Base-by-base conservation (phyloP, 306 rosid genomes). In the Canavalia gladiata region DNA sequence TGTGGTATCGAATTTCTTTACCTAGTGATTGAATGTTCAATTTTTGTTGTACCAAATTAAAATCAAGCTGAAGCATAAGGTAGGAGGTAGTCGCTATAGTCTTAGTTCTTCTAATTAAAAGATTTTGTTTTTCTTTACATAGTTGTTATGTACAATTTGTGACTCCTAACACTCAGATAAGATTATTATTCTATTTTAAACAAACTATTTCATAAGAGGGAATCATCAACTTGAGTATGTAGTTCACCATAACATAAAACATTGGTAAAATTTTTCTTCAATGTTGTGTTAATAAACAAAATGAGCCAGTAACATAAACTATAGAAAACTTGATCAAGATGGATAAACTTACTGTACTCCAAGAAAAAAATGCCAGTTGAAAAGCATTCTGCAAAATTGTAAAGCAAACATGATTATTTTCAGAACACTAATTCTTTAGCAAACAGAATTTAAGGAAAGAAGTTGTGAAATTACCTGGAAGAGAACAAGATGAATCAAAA, bases 281-380 rank as follows among this genome's bases (percentile, higher is more conserved):
- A 33, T 63, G 43, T 7, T 11, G 8, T 41, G 25, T 7, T 42
- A 30, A 45, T 68, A 29, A 68, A 35, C 31, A 67, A 46, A 45
- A 57, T 4, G 37, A 62, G 43, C 11, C 10, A 80, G 39, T 6
- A 8, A 41, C 52, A 67, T 13, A 82, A 57, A 49, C 13, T 33
- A 2, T 31, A 55, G 64, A 34, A 66, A 18, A 34, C 2, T 64
- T 66, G 6, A 54, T 58, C 58, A 45, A 78, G 52, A 50, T 49
- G 63, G 77, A 80, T 30, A 41, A n/a, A 64, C 98, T 89, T 82
- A 94, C 98, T 4, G 87, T 70, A 56, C 90, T 90, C 94, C 94
- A 94, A 29, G 86, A 81, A 41, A 94, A 90, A 81, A 94, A 94
- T 55, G 98, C 97, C 30, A 92, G 83, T 58, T 90, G 95, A 82